These are phyloP conservation scores for Hypholoma sublateritium DNA, from an alignment of 768 basidiomycete species.

Conservation along the genomic window DNA sequence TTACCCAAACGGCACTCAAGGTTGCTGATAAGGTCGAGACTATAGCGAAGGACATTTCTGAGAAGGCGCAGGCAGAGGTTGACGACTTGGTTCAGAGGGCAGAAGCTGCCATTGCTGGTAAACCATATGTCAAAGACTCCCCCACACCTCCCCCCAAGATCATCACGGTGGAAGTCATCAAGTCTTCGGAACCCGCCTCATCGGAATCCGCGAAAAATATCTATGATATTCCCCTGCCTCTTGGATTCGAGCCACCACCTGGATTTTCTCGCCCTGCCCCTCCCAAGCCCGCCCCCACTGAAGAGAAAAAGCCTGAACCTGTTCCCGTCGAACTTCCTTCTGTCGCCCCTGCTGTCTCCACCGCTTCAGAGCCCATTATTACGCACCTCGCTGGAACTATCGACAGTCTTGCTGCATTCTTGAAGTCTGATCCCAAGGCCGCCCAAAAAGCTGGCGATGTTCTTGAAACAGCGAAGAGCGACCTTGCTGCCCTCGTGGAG, in stretches of 20 bases:
- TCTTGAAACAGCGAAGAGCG: slow-evolving; percentile 76
- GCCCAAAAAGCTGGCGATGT: slow-evolving; percentile 70
- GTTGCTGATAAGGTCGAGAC: slow-evolving; percentile 18
- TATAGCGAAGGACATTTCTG: slow-evolving; percentile 24
- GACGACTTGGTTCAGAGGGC: slow-evolving; percentile 69
- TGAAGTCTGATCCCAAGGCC: slow-evolving; percentile 70
- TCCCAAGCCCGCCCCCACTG: slow-evolving; percentile 32
- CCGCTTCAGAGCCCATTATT: slow-evolving; percentile 88
- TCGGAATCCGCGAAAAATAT: slow-evolving; percentile 35
- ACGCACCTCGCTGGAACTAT: slow-evolving; percentile 90
- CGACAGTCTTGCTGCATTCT: slow-evolving; percentile 84
- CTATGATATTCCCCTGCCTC: slow-evolving; percentile 76
- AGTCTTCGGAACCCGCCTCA: slow-evolving; percentile 7
- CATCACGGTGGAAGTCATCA: slow-evolving; percentile 16
- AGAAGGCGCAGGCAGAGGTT: slow-evolving; percentile 38
- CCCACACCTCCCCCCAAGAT: slow-evolving; percentile 21
- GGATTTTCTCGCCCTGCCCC: slow-evolving; percentile 72
- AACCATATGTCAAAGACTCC: slow-evolving; percentile 31
- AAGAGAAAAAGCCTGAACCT: slow-evolving; percentile 18
- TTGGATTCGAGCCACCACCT: slow-evolving; percentile 93
- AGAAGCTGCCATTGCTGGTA: slow-evolving; percentile 64
- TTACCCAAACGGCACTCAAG: slow-evolving; percentile 22
- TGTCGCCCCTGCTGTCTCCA: slow-evolving; percentile 77
- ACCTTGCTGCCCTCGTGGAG: slow-evolving; percentile 74
- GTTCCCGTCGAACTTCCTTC: slow-evolving; percentile 59